phyloP scores from a whole-genome alignment of 2,329 filamentous ascomycete species.

The Penicillium hesseltinei region DNA sequence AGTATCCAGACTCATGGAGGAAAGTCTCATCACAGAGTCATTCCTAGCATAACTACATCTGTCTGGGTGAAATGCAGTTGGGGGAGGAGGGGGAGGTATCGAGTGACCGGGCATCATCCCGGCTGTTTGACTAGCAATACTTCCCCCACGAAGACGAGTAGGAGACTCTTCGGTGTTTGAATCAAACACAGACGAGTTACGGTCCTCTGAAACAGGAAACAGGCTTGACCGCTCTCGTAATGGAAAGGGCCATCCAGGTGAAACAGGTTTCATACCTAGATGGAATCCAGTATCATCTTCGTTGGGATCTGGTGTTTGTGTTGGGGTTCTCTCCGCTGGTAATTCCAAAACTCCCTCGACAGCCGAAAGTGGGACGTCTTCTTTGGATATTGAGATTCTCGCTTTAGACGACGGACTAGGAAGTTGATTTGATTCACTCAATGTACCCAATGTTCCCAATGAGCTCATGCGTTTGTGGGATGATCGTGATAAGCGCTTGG shows the following conservation, averaged over 20 bases:
- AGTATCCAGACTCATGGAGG: constrained; percentile 39
- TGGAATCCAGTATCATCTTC: constrained; percentile 22
- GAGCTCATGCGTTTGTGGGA: constrained; percentile 31
- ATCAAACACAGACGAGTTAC: constrained; percentile 22
- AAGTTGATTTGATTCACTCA: constrained; percentile 31
- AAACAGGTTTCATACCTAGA: constrained; percentile 29
- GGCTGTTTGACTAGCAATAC: constrained; percentile 35
- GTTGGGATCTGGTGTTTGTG: constrained; percentile 36
- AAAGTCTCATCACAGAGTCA: constrained; percentile 36
- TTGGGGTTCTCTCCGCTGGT: constrained; percentile 38
- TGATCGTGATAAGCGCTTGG: constrained; percentile 31
- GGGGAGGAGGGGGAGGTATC: constrained; percentile 38
- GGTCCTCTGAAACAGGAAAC: constrained; percentile 27
- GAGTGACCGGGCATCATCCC: constrained; percentile 37
- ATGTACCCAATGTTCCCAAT: constrained; percentile 34
- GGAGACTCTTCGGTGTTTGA: constrained; percentile 24
- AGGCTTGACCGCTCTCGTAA: constrained; percentile 19
- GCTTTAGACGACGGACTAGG: constrained; percentile 17
- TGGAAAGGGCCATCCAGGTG: constrained; percentile 33
- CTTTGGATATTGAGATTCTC: constrained; percentile 27
- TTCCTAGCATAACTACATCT: constrained; percentile 36
- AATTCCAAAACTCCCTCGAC: constrained; percentile 36
- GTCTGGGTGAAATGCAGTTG: constrained; percentile 30
- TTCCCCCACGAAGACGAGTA: constrained; percentile 30
- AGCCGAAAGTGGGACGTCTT: constrained; percentile 34